Conservation (phyloP, 1,284 basidiomycete genomes). For the Vanrija sp. region DNA sequence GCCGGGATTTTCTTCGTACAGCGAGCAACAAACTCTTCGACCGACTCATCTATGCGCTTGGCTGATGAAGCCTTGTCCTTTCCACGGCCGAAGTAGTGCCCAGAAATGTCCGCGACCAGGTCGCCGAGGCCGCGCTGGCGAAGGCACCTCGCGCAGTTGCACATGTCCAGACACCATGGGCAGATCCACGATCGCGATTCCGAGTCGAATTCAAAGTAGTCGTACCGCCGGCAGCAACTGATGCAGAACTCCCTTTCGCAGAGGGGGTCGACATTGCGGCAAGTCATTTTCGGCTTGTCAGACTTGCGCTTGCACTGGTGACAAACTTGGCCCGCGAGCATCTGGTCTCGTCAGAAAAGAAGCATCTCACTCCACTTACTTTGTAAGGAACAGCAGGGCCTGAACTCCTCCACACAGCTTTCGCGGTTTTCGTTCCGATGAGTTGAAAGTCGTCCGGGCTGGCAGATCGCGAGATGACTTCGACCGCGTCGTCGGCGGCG, state of each 20-base stretch:
- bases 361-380: conserved; percentile 10
- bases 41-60: no score
- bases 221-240: conserved; percentile 41
- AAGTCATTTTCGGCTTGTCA: conserved; percentile 42
- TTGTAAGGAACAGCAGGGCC: conserved; percentile 15
- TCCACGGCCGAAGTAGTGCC: not conserved
- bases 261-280: conserved; percentile 32
- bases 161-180: conserved; percentile 38
- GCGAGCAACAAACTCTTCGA: no score
- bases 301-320: conserved; percentile 44
- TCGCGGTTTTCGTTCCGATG: no score
- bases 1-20: conserved; percentile 8
- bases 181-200: conserved; percentile 42
- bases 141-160: conserved; percentile 41
- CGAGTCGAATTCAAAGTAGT: conserved; percentile 42
- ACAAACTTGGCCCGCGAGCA: conserved; percentile 29
- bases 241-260: conserved; percentile 37
- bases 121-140: conserved; percentile 32
- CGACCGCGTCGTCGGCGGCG: no score
- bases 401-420: no score
- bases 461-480: no score
- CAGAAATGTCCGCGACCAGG: conserved; percentile 14
- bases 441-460: no score
- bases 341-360: not conserved
- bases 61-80: no score